Evolutionary conservation across 352 stramenopile genomes (phyloP).

Genomic region (Pelagophyceae sp.): DNA sequence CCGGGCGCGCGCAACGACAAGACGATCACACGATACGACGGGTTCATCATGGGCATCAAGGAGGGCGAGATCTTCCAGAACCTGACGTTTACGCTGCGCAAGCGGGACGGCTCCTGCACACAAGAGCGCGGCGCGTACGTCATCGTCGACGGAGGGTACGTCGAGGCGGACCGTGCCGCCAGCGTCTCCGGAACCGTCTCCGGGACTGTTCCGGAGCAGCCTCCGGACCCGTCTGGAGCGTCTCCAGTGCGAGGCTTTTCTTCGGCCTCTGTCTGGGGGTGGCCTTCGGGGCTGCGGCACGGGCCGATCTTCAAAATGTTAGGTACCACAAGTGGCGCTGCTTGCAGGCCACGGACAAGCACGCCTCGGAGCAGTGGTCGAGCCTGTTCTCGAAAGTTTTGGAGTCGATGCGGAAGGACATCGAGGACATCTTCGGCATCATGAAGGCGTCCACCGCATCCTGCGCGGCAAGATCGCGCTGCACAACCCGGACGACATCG

Average conservation of each 20-base stretch:
- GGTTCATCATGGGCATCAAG: slow-evolving; percentile 10
- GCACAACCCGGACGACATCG: not conserved
- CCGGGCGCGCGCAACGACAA: slow-evolving; percentile 23
- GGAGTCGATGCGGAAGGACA: slow-evolving; percentile 23
- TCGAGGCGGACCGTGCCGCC: too few species aligned
- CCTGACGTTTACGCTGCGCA: slow-evolving; percentile 13
- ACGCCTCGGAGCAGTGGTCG: not conserved
- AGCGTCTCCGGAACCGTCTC: too few species aligned
- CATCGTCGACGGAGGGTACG: slow-evolving; percentile 20
- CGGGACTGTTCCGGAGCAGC: too few species aligned
- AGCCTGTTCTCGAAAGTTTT: not conserved
- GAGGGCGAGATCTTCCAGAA: not conserved
- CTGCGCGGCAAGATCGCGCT: slow-evolving; percentile 6
- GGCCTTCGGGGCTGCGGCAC: too few species aligned
- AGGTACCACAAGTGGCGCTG: not conserved
- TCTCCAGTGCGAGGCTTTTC: too few species aligned
- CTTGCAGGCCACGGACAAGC: slow-evolving; percentile 14
- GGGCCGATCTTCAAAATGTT: too few species aligned
- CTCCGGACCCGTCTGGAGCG: too few species aligned
- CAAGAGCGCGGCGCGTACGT: slow-evolving; percentile 11
- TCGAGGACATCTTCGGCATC: slow-evolving; percentile 24
- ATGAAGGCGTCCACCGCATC: slow-evolving; percentile 23
- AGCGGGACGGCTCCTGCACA: not conserved
- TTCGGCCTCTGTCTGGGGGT: too few species aligned
- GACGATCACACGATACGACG: slow-evolving; percentile 27